phyloP scores from a whole-genome alignment of 169 alveolate genomes.

The Plasmodium coatneyi region DNA sequence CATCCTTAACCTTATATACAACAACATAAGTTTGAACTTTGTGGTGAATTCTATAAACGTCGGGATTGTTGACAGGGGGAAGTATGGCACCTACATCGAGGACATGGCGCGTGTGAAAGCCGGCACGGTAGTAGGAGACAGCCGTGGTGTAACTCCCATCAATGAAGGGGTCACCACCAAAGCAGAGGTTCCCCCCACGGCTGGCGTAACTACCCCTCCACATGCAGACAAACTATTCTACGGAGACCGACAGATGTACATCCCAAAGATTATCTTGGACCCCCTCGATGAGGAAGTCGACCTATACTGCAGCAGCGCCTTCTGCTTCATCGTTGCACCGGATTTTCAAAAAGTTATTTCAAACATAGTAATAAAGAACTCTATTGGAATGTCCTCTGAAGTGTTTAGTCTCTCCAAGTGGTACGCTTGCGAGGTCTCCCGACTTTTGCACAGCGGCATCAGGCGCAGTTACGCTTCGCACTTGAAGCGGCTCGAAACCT shows the following conservation, averaged over 20 bases:
- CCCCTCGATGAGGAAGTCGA: conserved; percentile 59
- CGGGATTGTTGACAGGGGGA: conserved; percentile 30
- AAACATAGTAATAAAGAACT: conserved; percentile 31
- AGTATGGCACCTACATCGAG: not conserved
- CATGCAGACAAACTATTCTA: conserved; percentile 19
- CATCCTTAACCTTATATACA: conserved; percentile 16
- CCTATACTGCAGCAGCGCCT: conserved; percentile 63
- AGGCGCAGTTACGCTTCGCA: conserved; percentile 17
- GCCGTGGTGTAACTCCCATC: not conserved
- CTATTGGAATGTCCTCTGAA: conserved; percentile 35
- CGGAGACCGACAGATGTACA: not conserved
- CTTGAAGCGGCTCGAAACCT: conserved; percentile 17
- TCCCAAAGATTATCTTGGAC: conserved; percentile 49
- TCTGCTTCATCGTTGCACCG: conserved; percentile 70
- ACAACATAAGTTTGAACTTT: conserved; percentile 47
- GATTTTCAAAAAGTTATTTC: conserved; percentile 38
- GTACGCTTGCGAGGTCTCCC: conserved; percentile 37
- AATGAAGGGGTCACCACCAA: not conserved
- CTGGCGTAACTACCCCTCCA: not conserved
- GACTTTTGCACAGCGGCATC: conserved; percentile 10
- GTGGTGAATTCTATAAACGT: conserved; percentile 23
- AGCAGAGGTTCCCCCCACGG: not conserved
- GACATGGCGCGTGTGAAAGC: not conserved
- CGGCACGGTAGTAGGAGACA: not conserved
- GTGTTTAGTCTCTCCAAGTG: conserved; percentile 12